These are phyloP conservation scores for Nicotiana tabacum DNA, from an alignment of 257 asterid genomes.

Conservation along the genomic window DNA sequence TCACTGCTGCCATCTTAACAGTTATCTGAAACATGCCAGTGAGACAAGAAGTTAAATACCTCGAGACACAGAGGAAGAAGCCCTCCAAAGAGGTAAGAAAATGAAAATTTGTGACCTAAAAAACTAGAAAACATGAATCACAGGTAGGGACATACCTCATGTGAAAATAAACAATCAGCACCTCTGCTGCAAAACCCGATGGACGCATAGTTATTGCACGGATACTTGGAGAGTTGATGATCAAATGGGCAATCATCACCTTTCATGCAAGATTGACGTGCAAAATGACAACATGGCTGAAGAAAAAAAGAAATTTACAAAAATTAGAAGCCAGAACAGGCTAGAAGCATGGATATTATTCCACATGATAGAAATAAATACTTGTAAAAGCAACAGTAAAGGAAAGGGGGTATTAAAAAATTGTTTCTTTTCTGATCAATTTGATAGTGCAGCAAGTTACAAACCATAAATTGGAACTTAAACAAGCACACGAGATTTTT, in stretches of 20 bases:
- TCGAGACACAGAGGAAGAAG: neutral
- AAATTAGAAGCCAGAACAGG: neutral
- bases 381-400: neutral
- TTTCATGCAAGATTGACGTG: constrained; percentile 90
- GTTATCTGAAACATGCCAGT: constrained; percentile 37
- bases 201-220: constrained; percentile 54
- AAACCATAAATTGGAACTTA: neutral
- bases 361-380: neutral
- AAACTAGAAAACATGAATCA: constrained; percentile 10
- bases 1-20: constrained; percentile 27
- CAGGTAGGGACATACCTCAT: constrained; percentile 47
- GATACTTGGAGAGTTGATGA: constrained; percentile 86
- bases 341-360: neutral
- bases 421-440: neutral
- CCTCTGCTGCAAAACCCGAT: constrained; percentile 82
- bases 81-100: neutral
- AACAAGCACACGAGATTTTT: neutral
- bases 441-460: neutral
- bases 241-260: constrained; percentile 92
- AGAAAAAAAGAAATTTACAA: constrained; percentile 12
- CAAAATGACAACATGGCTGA: constrained; percentile 91
- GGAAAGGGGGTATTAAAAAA: neutral
- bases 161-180: constrained; percentile 78
- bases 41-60: neutral
- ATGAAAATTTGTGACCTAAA: constrained; percentile 9